Evolutionary conservation across 495 filamentous ascomycete species (phyloP), one percentile per base, ranked within the genome.

Genomic region (Lophium mytilinum): DNA sequence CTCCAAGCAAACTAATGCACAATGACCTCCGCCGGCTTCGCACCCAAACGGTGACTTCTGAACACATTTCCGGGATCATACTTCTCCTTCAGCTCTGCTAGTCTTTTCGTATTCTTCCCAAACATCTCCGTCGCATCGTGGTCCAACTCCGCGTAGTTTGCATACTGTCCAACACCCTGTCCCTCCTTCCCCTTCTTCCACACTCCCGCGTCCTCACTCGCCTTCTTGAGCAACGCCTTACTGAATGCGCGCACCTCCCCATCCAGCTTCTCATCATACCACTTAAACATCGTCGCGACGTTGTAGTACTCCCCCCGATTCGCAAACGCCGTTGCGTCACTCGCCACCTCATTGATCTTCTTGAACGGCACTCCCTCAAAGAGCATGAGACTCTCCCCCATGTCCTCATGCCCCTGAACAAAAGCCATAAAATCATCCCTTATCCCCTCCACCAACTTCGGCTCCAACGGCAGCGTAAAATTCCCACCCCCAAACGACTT

Each of bases 41-140:
- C 12, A 17, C 2, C 12, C 39, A 41, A 41, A 1, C 39, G 8
- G 17, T 41, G 39, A 41, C 35, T 45, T 9, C 30, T 45, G 61
- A 83, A 83, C 17, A 82, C 58, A 61, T 81, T 82, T 0, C 65
- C 71, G 0, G 80, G 78, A 57, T 83, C 80, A 53, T 81, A 82
- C 52, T 75, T 70, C 43, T 68, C 66, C 69, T 82, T 82, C 39
- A 82, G 36, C 15, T 60, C 61, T 55, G 73, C 69, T 56, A 82
- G 57, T 9, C 71, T 70, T 1, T 51, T 53, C 10, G 75, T 66
- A 48, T 82, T 80, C n/a, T 61, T 61, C 1, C 80, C 80, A 62
- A 69, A 80, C 15, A 76, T 64, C 6, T 66, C 68, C 52, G 66
- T 52, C 3, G 58, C 64, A 9, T 70, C 72, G 50, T 63, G 42